Evolutionary conservation across 495 filamentous ascomycete species (phyloP), one percentile per base, ranked within the genome.

Genomic region (Penicillium daleae): DNA sequence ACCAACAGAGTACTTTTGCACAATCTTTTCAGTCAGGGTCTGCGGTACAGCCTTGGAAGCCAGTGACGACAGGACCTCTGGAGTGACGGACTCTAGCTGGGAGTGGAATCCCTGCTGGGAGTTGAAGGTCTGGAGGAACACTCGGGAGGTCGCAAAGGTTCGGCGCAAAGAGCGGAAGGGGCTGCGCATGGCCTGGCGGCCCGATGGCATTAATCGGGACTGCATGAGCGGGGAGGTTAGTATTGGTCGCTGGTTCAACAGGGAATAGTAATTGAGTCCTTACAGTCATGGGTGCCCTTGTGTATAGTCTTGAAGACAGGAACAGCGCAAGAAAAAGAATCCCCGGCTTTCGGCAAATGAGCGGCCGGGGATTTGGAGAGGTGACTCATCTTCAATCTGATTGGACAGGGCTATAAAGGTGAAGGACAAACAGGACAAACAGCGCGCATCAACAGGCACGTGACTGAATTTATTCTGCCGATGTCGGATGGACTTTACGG

Each of bases 21-120:
- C 89, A 57, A 97, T 96, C 80, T 97, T 97, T 77, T 97, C 92
- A 21, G 92, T 96, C 32, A 96, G 76, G 55, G 92, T 97, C 74
- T 97, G 94, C 1, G 70, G 71, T 0, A 68, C 65, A 17, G 74
- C 69, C 32, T 68, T 63, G 4, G 76, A 61, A 1, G 72, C 63
- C 21, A 83, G 61, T 9, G 78, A 77, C 12, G 78, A 78, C 51
- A 82, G 75, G 50, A 83, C 63, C 2, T 78, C 70, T 13, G 82
- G 75, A 10, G 80, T 64, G 4, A 73, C 53, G 10, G 80, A 73
- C 10, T 83, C 71, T 2, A 79, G 62, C 61, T 83, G 82, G 12
- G 83, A 78, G 39, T 82, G 82, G 61, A 85, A 85, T 42, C 81
- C 80, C 59, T 83, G 78, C n/a, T 54, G 51, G 51, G 51, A 33